A percentile compares a stretch with the other conserved stretches of the same genome.
Evolutionary conservation across 2,329 filamentous ascomycete genomes (phyloP).

Genomic region (Huntiella omanensis): DNA sequence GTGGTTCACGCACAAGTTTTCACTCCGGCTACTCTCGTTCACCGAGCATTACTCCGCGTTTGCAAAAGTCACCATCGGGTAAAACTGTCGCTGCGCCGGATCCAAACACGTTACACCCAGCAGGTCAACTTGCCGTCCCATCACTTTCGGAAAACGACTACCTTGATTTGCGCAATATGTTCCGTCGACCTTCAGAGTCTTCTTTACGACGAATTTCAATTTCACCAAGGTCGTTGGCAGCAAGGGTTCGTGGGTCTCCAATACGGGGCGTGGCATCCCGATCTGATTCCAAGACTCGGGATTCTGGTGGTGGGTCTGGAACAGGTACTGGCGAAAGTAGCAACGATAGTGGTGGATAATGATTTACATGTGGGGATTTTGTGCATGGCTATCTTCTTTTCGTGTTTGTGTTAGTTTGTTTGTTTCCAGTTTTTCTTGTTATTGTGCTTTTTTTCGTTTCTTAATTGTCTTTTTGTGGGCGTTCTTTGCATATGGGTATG

Average conservation of each 20-base stretch:
- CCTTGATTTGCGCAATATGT: conserved; percentile 10
- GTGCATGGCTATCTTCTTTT: no score
- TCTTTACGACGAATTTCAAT: neutral
- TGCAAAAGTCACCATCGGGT: neutral
- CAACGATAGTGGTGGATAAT: no score
- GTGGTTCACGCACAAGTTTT: neutral
- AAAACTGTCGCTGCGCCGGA: neutral
- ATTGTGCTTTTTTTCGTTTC: neutral
- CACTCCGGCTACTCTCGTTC: neutral
- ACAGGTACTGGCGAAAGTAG: no score
- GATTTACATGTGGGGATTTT: no score
- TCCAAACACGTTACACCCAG: neutral
- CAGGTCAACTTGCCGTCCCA: conserved; percentile 1
- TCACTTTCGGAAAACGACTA: conserved; percentile 10
- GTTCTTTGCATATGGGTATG: neutral
- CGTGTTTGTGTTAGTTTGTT: no score
- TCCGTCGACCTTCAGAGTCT: conserved; percentile 6
- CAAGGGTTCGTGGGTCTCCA: neutral
- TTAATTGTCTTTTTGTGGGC: neutral
- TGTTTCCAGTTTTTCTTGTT: neutral
- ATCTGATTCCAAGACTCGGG: no score
- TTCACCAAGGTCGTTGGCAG: conserved; percentile 1
- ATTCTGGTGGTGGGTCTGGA: no score
- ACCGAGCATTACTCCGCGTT: neutral
- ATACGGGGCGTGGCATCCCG: no score